Percentiles rank a stretch among this genome's conserved stretches.
Conservation (phyloP, 2,329 filamentous ascomycete species). For the Orbilia quercus region DNA sequence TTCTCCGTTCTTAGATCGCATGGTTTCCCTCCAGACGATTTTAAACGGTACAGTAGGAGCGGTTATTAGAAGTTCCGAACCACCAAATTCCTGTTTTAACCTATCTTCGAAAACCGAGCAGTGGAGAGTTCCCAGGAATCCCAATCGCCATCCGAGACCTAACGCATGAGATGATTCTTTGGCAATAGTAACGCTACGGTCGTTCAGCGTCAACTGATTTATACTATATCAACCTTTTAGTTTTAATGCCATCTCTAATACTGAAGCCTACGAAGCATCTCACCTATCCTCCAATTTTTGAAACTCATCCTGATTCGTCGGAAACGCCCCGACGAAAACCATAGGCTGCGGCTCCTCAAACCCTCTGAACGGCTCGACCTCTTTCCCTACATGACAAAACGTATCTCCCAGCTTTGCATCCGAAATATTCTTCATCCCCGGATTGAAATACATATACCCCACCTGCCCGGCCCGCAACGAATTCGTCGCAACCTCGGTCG, state of each 20-base stretch:
- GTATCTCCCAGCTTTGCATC: constrained; percentile 97
- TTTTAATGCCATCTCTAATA: no score
- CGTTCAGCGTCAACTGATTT: constrained; percentile 90
- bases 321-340: constrained; percentile 98
- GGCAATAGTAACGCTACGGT: constrained; percentile 90
- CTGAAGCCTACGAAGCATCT: no score
- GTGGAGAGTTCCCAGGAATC: constrained; percentile 94
- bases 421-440: constrained; percentile 95
- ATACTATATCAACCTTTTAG: constrained; percentile 75
- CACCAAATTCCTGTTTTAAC: constrained; percentile 90
- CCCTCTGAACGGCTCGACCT: constrained; percentile 86
- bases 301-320: constrained; percentile 89
- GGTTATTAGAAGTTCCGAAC: constrained; percentile 88
- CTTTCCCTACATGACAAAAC: constrained; percentile 82
- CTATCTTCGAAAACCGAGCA: constrained; percentile 99
- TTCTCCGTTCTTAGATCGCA: constrained; percentile 73
- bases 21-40: constrained; percentile 68
- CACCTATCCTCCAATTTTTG: constrained; percentile 73
- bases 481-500: constrained; percentile 82
- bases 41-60: constrained; percentile 95
- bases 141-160: constrained; percentile 91
- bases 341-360: constrained; percentile 98
- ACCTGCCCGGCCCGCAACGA: constrained; percentile 89
- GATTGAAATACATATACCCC: constrained; percentile 96
- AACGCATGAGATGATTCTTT: constrained; percentile 95